A percentile compares a stretch with the other conserved stretches of the same genome.
These are phyloP conservation scores for Cyberlindnera maclurae DNA, from an alignment of 805 yeast genomes.

Conservation along the genomic window DNA sequence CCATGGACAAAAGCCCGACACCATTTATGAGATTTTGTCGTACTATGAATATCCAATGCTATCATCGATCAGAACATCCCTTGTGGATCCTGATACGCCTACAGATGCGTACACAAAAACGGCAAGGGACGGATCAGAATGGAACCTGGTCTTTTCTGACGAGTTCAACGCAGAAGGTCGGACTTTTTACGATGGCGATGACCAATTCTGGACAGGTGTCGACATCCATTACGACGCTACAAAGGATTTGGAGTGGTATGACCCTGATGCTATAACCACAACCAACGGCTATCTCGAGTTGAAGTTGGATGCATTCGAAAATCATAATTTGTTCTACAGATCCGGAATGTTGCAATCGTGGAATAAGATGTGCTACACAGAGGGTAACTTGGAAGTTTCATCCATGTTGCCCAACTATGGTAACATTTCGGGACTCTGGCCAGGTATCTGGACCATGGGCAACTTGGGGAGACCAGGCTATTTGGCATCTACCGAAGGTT, in stretches of 20 bases:
- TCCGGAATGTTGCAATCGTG: constrained; percentile 91
- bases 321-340: constrained; percentile 74
- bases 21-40: constrained; percentile 35
- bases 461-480: constrained; percentile 91
- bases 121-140: constrained; percentile 53
- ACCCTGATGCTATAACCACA: constrained; percentile 84
- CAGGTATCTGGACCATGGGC: constrained; percentile 94
- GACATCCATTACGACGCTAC: constrained; percentile 85
- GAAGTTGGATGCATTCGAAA: constrained; percentile 73
- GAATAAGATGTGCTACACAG: constrained; percentile 86
- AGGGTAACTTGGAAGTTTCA: constrained; percentile 72
- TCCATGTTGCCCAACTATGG: constrained; percentile 79
- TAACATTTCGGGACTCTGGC: constrained; percentile 82
- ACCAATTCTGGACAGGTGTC: constrained; percentile 84
- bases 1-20: background rate
- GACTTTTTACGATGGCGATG: constrained; percentile 85
- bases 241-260: constrained; percentile 88
- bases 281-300: constrained; percentile 61
- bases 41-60: constrained; percentile 43
- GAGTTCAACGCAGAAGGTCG: constrained; percentile 89
- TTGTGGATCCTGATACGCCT: constrained; percentile 64
- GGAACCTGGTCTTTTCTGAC: constrained; percentile 82
- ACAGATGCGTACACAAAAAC: constrained; percentile 37
- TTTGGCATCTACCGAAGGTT: constrained; percentile 80
- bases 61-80: constrained; percentile 41